These are phyloP conservation scores for Pestalotiopsis sp. DNA, from an alignment of 2,329 filamentous ascomycete species.

Conservation along the genomic window DNA sequence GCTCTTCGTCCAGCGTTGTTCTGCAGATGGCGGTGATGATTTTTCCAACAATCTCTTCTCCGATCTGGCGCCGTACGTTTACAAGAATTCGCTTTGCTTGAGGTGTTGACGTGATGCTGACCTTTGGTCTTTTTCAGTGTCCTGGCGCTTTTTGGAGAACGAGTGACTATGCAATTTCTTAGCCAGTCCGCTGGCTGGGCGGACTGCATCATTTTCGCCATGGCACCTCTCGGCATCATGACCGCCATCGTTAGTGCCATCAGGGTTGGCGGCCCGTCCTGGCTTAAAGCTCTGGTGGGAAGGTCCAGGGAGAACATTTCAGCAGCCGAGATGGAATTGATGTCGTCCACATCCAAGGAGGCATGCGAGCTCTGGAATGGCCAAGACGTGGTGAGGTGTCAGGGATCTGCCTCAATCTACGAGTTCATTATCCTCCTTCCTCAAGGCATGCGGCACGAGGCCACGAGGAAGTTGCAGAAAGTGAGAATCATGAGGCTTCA, in stretches of 20 bases:
- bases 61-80: not conserved
- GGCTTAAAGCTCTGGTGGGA: not conserved
- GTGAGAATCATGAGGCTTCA: not conserved
- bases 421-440: constrained; percentile 19
- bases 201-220: constrained; percentile 48
- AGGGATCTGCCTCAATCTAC: constrained; percentile 17
- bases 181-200: constrained; percentile 41
- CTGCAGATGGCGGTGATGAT: not conserved
- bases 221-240: not conserved
- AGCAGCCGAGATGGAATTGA: constrained; percentile 42
- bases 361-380: constrained; percentile 49
- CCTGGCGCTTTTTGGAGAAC: constrained; percentile 41
- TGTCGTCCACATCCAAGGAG: constrained; percentile 48
- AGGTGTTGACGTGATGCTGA: not conserved
- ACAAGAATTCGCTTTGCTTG: not conserved
- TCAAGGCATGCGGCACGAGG: not conserved
- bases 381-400: constrained; percentile 32
- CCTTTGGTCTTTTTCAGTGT: constrained; percentile 16
- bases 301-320: constrained; percentile 27
- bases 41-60: not conserved
- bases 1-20: not conserved
- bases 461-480: not conserved
- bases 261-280: not conserved
- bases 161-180: constrained; percentile 50
- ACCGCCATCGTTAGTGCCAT: not conserved